Base-by-base conservation (phyloP, 1,284 basidiomycete genomes). In the Amylostereum chailletii region DNA sequence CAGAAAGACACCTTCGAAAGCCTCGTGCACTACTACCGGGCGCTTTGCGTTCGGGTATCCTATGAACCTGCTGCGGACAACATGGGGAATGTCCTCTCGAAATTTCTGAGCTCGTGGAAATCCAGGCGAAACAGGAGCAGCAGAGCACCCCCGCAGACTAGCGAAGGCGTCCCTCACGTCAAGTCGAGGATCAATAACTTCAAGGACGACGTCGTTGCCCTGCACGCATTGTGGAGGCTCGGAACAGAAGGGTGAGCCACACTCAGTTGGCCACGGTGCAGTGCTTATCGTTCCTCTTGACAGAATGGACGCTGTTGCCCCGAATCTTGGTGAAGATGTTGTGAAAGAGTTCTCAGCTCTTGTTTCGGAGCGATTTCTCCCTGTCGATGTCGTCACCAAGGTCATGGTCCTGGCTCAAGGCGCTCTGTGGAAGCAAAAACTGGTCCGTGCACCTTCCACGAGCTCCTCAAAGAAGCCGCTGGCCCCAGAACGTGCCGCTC, bases 11-110 rank as follows among this genome's bases (percentile, higher is more conserved):
- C 77, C n/a, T 92, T 96, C 57, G 71, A 73, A 31, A 84, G 90
- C 32, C 71, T 90, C 10, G 80, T 90, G 56, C 85, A 94, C 63
- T 95, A 97, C 67, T 94, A 94, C 61, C 85, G 93, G 37, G 91
- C 95, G 0, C 71, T 98, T 4, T 95, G 92, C 58, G 89, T 94
- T 43, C 77, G 78, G 32, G 77, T 82, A 50, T 90, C 93, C 0
- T 98, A 94, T 67, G 85, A 90, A 34, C 88, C 90, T 1, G 93
- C 93, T 1, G 77, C 82, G 4, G 85, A 88, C 56, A 99, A 99
- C 59, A 71, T 99, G 52, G 78, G 80, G 11, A 83, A 77, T 30
- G 78, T 86, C 29, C 71, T 94, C 34, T 70, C 70, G 46, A 87
- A 83, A 65, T 74, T 79, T 1, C 65, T 90, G 53, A 82, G 86